These are phyloP conservation scores for Metarhizium robertsii DNA, from an alignment of 2,329 filamentous ascomycete genomes.

Conservation along the genomic window DNA sequence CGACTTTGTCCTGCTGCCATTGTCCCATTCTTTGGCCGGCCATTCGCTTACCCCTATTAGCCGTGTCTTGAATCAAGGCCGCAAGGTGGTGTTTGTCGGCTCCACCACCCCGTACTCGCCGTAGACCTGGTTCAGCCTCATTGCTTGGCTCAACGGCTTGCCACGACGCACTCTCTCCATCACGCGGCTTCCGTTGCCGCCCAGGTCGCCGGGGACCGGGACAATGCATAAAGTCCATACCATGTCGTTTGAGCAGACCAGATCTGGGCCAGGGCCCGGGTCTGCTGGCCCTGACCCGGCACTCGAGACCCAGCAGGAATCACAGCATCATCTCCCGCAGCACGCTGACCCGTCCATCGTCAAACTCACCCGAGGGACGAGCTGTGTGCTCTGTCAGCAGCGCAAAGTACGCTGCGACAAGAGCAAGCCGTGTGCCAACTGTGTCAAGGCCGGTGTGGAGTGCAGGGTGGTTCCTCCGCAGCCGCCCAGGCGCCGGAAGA, in stretches of 20 bases:
- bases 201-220: not conserved
- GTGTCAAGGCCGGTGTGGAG: slow-evolving; percentile 51
- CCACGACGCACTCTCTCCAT: not conserved
- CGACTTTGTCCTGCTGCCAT: too few relatives aligned
- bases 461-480: slow-evolving; percentile 51
- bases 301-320: slow-evolving; percentile 7
- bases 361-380: slow-evolving; percentile 50
- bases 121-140: too few relatives aligned
- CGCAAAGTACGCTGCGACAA: slow-evolving; percentile 69
- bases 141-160: too few relatives aligned
- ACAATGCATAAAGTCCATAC: not conserved
- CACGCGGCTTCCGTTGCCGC: not conserved
- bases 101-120: too few relatives aligned
- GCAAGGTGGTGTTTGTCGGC: too few relatives aligned
- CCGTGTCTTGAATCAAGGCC: too few relatives aligned
- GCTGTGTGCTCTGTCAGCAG: slow-evolving; percentile 66
- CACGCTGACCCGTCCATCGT: slow-evolving; percentile 32
- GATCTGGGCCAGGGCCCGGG: slow-evolving; percentile 4
- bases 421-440: slow-evolving; percentile 62
- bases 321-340: slow-evolving; percentile 13
- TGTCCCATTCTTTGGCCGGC: too few relatives aligned
- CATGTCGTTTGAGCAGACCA: slow-evolving; percentile 6
- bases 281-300: slow-evolving; percentile 8
- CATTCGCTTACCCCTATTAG: too few relatives aligned
- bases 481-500: slow-evolving; percentile 49